phyloP scores from a whole-genome alignment of 371 early-diverging fungal genomes.

The Rhizopus sp. region DNA sequence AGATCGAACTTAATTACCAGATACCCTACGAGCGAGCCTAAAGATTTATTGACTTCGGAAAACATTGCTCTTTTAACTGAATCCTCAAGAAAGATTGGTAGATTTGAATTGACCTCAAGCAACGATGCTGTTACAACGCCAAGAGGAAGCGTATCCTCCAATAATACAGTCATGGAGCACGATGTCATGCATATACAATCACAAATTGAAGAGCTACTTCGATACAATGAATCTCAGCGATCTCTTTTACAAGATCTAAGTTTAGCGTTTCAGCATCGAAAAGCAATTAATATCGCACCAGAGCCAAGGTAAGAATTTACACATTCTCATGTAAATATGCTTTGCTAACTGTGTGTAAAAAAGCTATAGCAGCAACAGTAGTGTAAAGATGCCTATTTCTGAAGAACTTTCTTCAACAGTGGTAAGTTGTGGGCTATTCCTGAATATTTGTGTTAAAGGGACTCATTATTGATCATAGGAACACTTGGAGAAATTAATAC shows the following conservation, averaged over 20 bases:
- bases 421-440: background rate
- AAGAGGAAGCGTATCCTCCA: slow-evolving; percentile 16
- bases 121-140: slow-evolving; percentile 11
- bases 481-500: slow-evolving; percentile 47
- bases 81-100: slow-evolving; percentile 44
- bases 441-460: background rate
- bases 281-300: slow-evolving; percentile 1
- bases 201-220: slow-evolving; percentile 38
- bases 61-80: slow-evolving; percentile 23
- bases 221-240: slow-evolving; percentile 38
- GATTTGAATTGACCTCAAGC: slow-evolving; percentile 39
- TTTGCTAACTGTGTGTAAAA: background rate
- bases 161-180: background rate
- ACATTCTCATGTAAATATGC: background rate
- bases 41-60: slow-evolving; percentile 14
- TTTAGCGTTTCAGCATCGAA: slow-evolving; percentile 5
- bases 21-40: slow-evolving; percentile 24
- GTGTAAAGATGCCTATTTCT: background rate
- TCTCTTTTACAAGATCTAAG: slow-evolving; percentile 35
- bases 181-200: slow-evolving; percentile 18
- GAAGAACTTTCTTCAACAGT: background rate
- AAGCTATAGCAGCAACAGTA: background rate
- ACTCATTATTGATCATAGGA: slow-evolving; percentile 15
- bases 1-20: slow-evolving; percentile 7
- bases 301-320: background rate